Conservation (phyloP, 192 early-diverging fungal species). For the Podila verticillata region DNA sequence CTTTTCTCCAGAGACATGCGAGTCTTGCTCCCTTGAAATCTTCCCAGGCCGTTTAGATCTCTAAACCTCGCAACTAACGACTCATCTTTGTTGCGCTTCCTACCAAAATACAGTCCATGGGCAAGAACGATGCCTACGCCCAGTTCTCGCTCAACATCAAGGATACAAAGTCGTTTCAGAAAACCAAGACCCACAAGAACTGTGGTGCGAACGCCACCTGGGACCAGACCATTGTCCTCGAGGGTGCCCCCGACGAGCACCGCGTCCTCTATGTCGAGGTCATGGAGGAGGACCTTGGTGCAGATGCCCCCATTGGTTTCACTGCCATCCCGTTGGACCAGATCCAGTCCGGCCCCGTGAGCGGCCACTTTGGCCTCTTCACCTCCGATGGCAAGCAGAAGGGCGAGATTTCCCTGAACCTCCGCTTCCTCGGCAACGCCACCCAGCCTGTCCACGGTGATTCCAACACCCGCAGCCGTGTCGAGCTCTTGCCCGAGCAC, state of each 20-base stretch:
- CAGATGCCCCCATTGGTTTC: constrained; percentile 49
- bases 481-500: constrained; percentile 33
- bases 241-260: constrained; percentile 21
- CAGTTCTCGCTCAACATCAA: constrained; percentile 38
- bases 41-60: not conserved
- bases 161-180: constrained; percentile 41
- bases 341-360: constrained; percentile 23
- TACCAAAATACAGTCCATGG: not conserved
- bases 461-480: not conserved
- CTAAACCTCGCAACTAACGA: not conserved
- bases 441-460: constrained; percentile 7
- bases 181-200: constrained; percentile 47
- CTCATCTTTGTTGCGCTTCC: not conserved
- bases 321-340: constrained; percentile 53
- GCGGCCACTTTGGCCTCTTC: constrained; percentile 47
- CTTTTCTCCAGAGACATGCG: not conserved
- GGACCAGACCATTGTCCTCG: constrained; percentile 47
- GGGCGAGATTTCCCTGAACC: constrained; percentile 39
- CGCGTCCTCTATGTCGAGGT: constrained; percentile 50
- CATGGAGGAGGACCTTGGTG: constrained; percentile 42
- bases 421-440: constrained; percentile 1
- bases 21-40: too few relatives aligned
- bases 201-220: constrained; percentile 38
- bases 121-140: constrained; percentile 54
- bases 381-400: constrained; percentile 31